Evolutionary conservation across 1,139 yeast genomes (phyloP).

Genomic region (Pichiaceae sp.): DNA sequence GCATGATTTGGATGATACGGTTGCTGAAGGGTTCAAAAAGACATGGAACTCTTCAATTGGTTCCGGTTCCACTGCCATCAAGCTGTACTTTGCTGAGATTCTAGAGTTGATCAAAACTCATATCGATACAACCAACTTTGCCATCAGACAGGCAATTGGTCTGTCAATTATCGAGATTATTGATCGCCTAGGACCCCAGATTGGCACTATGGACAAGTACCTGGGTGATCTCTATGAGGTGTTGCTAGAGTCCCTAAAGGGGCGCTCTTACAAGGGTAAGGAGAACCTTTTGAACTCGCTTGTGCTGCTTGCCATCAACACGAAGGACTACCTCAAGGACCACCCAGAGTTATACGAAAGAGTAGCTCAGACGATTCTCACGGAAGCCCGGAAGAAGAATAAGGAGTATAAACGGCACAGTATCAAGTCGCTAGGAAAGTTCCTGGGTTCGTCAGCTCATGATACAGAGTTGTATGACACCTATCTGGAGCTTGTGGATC

Average conservation of each 20-base stretch:
- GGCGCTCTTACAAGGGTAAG: constrained; percentile 87
- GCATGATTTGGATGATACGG: constrained; percentile 49
- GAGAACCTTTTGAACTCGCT: constrained; percentile 67
- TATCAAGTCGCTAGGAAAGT: constrained; percentile 42
- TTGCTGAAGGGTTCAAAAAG: constrained; percentile 42
- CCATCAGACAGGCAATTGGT: constrained; percentile 65
- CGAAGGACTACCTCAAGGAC: constrained; percentile 25
- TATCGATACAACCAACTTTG: constrained; percentile 52
- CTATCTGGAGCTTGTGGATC: constrained; percentile 31
- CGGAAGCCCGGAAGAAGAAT: constrained; percentile 65
- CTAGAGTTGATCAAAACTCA: constrained; percentile 40
- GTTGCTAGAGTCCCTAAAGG: constrained; percentile 57
- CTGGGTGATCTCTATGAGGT: constrained; percentile 39
- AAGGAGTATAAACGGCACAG: constrained; percentile 52
- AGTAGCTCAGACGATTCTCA: constrained; percentile 37
- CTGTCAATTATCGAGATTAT: constrained; percentile 59
- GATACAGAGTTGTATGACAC: constrained; percentile 28
- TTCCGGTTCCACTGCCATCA: constrained; percentile 61
- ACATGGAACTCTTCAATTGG: constrained; percentile 83
- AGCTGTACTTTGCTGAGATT: constrained; percentile 68
- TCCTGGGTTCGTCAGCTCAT: constrained; percentile 35
- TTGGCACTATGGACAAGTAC: constrained; percentile 24
- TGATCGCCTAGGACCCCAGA: constrained; percentile 24
- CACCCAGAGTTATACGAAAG: constrained; percentile 25
- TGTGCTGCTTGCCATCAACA: constrained; percentile 46